phyloP scores from a whole-genome alignment of 2,329 filamentous ascomycete genomes.

The Penicillium paneum region DNA sequence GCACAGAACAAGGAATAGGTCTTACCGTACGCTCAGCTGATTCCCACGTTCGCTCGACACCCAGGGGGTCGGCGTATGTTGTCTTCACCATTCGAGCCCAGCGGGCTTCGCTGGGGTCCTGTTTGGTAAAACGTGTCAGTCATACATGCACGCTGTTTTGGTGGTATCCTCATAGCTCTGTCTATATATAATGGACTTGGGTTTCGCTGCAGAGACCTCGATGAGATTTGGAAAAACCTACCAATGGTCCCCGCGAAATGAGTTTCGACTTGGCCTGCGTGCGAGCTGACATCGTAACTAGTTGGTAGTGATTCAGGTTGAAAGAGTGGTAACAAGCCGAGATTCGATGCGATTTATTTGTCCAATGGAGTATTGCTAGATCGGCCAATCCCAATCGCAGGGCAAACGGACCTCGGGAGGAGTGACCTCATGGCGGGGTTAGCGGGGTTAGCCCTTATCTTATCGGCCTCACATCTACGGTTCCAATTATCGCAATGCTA shows the following conservation, averaged over 20 bases:
- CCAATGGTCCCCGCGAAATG: conserved; percentile 34
- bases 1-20: neutral
- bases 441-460: too few species aligned
- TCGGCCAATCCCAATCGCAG: too few species aligned
- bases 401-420: too few species aligned
- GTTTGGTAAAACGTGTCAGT: neutral
- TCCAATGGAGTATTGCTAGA: neutral
- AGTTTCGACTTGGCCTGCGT: conserved; percentile 29
- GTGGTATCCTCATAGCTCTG: too few species aligned
- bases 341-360: neutral
- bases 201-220: too few species aligned
- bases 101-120: conserved; percentile 41
- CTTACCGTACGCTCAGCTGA: conserved; percentile 44
- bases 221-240: conserved; percentile 17
- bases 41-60: conserved; percentile 45
- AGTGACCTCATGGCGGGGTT: too few species aligned
- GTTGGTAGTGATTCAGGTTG: neutral
- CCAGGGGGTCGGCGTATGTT: conserved; percentile 44
- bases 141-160: neutral
- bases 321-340: neutral
- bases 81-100: conserved; percentile 45
- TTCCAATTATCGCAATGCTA: too few species aligned
- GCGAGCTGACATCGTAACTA: conserved; percentile 20
- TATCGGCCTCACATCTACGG: too few species aligned
- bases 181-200: neutral